phyloP scores from a whole-genome alignment of 169 alveolate species.

The Cryptosporidium xiaoi region DNA sequence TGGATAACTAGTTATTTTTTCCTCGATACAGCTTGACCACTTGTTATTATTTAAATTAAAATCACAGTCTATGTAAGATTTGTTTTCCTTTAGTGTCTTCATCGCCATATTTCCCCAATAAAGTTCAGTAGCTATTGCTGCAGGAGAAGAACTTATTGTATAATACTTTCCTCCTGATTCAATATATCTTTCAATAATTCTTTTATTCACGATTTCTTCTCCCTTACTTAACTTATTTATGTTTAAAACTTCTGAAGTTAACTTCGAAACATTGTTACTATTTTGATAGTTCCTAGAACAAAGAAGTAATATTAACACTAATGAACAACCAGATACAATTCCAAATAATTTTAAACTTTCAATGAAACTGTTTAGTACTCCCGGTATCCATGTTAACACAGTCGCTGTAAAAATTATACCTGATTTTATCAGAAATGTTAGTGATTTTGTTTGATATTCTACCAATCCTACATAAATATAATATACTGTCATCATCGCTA shows the following conservation, averaged over 20 bases:
- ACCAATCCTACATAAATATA: slow-evolving; percentile 7
- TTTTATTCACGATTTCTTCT: slow-evolving; percentile 41
- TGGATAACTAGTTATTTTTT: slow-evolving; percentile 43
- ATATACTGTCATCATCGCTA: slow-evolving; percentile 14
- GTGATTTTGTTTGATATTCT: slow-evolving; percentile 34
- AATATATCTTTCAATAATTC: slow-evolving; percentile 60
- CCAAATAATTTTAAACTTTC: slow-evolving; percentile 57
- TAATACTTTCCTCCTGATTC: slow-evolving; percentile 61
- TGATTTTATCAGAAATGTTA: slow-evolving; percentile 24
- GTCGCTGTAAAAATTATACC: slow-evolving; percentile 1
- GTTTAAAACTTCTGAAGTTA: slow-evolving; percentile 35
- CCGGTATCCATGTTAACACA: slow-evolving; percentile 63
- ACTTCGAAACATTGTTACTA: not conserved
- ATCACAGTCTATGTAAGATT: slow-evolving; percentile 35
- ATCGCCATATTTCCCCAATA: slow-evolving; percentile 48
- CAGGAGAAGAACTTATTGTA: slow-evolving; percentile 36
- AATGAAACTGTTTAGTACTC: slow-evolving; percentile 27
- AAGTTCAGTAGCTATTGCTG: slow-evolving; percentile 54
- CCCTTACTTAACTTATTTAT: slow-evolving; percentile 34
- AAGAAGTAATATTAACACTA: slow-evolving; percentile 16
- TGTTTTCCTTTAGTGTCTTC: slow-evolving; percentile 31
- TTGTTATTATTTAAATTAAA: slow-evolving; percentile 16
- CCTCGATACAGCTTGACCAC: slow-evolving; percentile 59
- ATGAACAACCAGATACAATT: not conserved
- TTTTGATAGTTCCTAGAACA: slow-evolving; percentile 28